Percentiles rank a stretch among this genome's conserved stretches.
Conservation (phyloP, 2,329 filamentous ascomycete species). For the Elsinoe perseae region DNA sequence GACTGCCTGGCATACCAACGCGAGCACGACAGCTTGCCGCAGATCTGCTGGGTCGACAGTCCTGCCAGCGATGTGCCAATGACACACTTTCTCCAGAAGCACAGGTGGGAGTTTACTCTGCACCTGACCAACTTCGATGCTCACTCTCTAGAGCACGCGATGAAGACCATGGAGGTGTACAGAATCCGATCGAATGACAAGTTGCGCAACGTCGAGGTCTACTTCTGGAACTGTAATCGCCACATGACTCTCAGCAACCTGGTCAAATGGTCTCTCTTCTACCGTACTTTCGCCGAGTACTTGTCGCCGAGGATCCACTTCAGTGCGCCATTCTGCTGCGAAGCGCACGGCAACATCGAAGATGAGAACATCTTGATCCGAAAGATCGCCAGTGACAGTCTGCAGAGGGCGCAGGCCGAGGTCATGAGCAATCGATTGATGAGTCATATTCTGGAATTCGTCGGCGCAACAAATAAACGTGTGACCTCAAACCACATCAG, state of each 20-base stretch:
- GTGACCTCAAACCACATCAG: neutral
- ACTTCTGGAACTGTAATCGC: neutral
- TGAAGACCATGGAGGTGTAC: neutral
- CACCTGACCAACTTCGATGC: conserved; percentile 7
- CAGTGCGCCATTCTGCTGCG: neutral
- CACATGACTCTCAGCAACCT: neutral
- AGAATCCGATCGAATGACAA: neutral
- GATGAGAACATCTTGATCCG: neutral
- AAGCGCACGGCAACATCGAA: neutral
- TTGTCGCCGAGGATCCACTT: neutral
- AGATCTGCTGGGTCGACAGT: neutral
- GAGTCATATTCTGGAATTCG: neutral
- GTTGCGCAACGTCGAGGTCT: conserved; percentile 6
- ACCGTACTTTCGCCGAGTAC: neutral
- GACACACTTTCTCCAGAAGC: neutral
- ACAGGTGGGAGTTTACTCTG: neutral
- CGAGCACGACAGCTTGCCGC: neutral
- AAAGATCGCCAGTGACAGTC: neutral
- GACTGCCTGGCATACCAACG: neutral
- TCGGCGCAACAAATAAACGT: neutral
- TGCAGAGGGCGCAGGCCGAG: neutral
- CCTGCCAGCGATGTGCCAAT: neutral
- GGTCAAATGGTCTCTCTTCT: conserved; percentile 7
- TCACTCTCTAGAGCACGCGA: conserved; percentile 1
- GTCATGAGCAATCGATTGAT: neutral